Percentiles rank a stretch among this genome's conserved stretches.
These are phyloP conservation scores for Xylariales sp. DNA, from an alignment of 2,329 filamentous ascomycete genomes.

Conservation along the genomic window DNA sequence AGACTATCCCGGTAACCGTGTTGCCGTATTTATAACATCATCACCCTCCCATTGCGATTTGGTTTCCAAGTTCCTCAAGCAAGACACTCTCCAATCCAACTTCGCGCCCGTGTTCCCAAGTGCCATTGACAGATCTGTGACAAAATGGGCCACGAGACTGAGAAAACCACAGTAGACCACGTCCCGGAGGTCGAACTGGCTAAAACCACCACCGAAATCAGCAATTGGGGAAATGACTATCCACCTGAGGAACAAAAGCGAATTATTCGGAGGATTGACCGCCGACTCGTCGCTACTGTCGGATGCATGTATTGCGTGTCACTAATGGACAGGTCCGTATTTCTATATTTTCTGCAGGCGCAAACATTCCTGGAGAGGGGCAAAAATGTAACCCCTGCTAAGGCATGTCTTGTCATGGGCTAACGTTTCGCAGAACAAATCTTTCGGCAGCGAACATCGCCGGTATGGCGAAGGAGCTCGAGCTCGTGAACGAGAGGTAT, in stretches of 20 bases:
- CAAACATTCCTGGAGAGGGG: no score
- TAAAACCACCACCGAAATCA: neutral
- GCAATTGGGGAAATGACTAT: slow-evolving; percentile 36
- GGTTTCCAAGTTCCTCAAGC: neutral
- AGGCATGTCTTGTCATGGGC: neutral
- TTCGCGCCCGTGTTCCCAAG: no score
- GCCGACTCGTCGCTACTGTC: slow-evolving; percentile 56
- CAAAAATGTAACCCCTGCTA: neutral
- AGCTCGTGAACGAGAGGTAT: slow-evolving; percentile 37
- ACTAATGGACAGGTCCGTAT: slow-evolving; percentile 61
- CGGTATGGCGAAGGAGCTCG: slow-evolving; percentile 49
- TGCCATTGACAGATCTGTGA: no score
- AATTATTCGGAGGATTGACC: slow-evolving; percentile 67
- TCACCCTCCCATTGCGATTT: neutral
- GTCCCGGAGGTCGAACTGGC: slow-evolving; percentile 7
- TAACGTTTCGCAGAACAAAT: slow-evolving; percentile 48
- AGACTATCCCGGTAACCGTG: neutral
- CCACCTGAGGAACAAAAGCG: slow-evolving; percentile 57
- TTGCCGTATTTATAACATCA: neutral
- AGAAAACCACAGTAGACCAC: slow-evolving; percentile 8
- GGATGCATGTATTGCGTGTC: slow-evolving; percentile 69
- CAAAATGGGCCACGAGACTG: slow-evolving; percentile 2
- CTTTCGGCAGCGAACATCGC: slow-evolving; percentile 69
- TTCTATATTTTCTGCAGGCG: neutral
- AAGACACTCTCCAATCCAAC: no score